A percentile compares a stretch with the other conserved stretches of the same genome.
These are phyloP conservation scores for Jackrogersella multiformis DNA, from an alignment of 495 filamentous ascomycete species.

Conservation along the genomic window DNA sequence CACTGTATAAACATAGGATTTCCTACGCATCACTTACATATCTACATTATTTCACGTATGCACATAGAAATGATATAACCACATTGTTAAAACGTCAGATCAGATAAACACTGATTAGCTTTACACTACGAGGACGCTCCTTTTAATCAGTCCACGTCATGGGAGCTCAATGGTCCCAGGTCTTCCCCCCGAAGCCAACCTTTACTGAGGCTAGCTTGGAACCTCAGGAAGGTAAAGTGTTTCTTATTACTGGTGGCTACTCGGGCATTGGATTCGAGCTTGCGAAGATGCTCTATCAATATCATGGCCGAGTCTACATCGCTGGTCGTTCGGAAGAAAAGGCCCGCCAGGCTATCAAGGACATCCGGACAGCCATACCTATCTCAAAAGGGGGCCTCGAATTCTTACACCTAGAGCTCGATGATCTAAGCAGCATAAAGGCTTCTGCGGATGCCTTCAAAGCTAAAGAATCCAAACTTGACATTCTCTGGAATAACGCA, in stretches of 20 bases:
- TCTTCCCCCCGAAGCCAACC: constrained; percentile 39
- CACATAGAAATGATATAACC: too few relatives aligned
- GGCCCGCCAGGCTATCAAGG: constrained; percentile 34
- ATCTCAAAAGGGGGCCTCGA: constrained; percentile 28
- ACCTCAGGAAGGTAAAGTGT: constrained; percentile 46
- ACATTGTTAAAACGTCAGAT: too few relatives aligned
- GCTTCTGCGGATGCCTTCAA: constrained; percentile 36
- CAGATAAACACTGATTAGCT: too few relatives aligned
- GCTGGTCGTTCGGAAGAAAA: constrained; percentile 51
- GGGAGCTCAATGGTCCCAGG: constrained; percentile 30
- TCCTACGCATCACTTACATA: too few relatives aligned
- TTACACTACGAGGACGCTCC: too few relatives aligned
- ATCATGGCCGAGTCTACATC: constrained; percentile 56
- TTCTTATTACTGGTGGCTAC: constrained; percentile 56
- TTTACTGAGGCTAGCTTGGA: constrained; percentile 39
- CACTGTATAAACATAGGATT: too few relatives aligned
- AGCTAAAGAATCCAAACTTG: constrained; percentile 33
- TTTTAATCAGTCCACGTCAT: neutral
- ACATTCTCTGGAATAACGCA: constrained; percentile 47
- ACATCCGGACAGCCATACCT: neutral
- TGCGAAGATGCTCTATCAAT: constrained; percentile 52
- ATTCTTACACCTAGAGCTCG: constrained; percentile 42
- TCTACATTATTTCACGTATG: too few relatives aligned
- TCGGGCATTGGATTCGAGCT: constrained; percentile 58
- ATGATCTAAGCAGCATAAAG: constrained; percentile 43